Percentiles rank a stretch among this genome's conserved stretches.
Evolutionary conservation across 305 asterid species (phyloP).

Genomic region (Fraxinus xanthoxyloides): DNA sequence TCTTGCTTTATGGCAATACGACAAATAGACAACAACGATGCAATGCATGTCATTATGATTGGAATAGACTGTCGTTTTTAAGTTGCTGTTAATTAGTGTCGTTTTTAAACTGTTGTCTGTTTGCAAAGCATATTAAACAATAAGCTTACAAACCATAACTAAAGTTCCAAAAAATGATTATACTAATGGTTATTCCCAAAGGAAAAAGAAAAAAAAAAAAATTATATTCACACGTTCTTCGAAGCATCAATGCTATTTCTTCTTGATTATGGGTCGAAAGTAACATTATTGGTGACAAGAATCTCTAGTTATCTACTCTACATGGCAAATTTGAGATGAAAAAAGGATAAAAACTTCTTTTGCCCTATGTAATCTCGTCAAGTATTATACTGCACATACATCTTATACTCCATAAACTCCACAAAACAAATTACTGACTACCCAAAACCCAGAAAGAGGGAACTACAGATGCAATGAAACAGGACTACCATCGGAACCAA

Average conservation of each 20-base stretch:
- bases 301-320: no score
- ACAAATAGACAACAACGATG: no score
- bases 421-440: neutral
- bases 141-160: neutral
- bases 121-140: neutral
- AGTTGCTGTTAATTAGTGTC: neutral
- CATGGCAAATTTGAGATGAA: no score
- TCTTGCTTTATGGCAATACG: no score
- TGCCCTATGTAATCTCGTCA: no score
- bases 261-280: neutral
- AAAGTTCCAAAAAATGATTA: neutral
- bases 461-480: neutral
- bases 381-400: no score
- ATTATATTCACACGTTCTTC: neutral
- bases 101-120: neutral
- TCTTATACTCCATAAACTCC: neutral
- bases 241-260: neutral
- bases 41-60: no score
- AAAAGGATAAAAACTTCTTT: no score
- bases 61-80: neutral
- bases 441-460: neutral
- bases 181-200: neutral
- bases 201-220: neutral
- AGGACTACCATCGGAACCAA: neutral
- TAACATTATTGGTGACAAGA: neutral